Base-by-base conservation (phyloP, 371 early-diverging fungal genomes). In the Apophysomyces trapeziformis region DNA sequence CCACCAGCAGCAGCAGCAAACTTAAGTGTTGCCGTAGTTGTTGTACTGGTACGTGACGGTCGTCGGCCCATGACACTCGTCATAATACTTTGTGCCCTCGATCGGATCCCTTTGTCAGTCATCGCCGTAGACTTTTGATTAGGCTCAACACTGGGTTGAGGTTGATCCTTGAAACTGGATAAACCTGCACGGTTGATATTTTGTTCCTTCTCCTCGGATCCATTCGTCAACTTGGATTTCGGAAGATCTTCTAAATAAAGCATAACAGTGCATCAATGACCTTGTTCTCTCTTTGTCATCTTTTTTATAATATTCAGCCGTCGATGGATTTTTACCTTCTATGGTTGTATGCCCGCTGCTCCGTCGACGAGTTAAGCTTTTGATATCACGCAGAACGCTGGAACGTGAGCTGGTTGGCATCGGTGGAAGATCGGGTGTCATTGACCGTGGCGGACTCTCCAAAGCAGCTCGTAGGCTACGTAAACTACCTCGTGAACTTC, bases 371-470 rank as follows among this genome's bases (percentile, higher is more conserved):
- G 71, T 67, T 12, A 79, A 26, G 36, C 75, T 72, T 44, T 75
- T 77, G 50, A 76, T 62, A 18, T 79, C 80, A 14, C 69, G 72
- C 26, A 79, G 57, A 45, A 79, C 68, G 38, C 65, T 77, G 5
- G 80, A 79, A 13, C 75, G 67, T 14, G 80, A 79, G 47, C 75
- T 66, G 38, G 73, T 61, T 6, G 80, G 80, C 14, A 68, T 38
- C 21, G 75, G 71, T 36, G 74, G 73, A 1, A 50, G 54, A 56
- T 62, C 64, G 18, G 68, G 63, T 32, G 69, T 61, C 26, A 61
- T 58, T 5, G 61, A 47, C n/a, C 54, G 56, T 21, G 38, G 39
- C 18, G 41, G 44, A 21, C 54, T 50, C 21, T 50, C 54, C 9
- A 50, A 21, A 16, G 54, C 54, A 21, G 66, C 57, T 11, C 70